phyloP scores from a whole-genome alignment of 768 basidiomycete species.

The Mycena kentingensis region DNA sequence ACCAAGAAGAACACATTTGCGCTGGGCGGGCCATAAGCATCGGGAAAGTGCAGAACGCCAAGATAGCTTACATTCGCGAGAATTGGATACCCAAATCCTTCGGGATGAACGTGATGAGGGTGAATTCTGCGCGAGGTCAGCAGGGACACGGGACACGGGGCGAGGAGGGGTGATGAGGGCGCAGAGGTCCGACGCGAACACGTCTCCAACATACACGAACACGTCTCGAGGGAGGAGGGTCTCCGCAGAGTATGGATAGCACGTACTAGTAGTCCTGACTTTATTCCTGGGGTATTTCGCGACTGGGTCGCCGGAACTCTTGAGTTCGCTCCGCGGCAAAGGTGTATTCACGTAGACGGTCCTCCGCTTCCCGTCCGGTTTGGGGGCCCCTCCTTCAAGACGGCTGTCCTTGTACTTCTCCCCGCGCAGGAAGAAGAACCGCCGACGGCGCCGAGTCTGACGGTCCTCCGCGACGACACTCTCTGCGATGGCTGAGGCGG shows the following conservation, averaged over 20 bases:
- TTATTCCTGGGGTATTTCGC: conserved; percentile 88
- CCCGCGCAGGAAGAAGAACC: conserved; percentile 56
- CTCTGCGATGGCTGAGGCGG: conserved; percentile 87
- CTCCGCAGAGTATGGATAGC: background rate
- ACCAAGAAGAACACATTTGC: conserved; percentile 93
- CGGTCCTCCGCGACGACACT: conserved; percentile 79
- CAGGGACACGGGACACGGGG: too few relatives aligned
- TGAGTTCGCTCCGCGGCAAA: conserved; percentile 64
- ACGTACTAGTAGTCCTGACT: conserved; percentile 84
- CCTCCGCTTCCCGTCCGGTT: conserved; percentile 42
- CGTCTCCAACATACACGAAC: too few relatives aligned
- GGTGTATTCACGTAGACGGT: conserved; percentile 82
- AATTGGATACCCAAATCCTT: conserved; percentile 97
- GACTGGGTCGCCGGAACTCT: conserved; percentile 72
- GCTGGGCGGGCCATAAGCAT: too few relatives aligned
- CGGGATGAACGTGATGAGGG: conserved; percentile 84
- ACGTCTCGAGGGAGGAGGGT: too few relatives aligned
- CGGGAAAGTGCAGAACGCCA: conserved; percentile 34
- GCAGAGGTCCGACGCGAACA: too few relatives aligned
- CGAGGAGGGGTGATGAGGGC: too few relatives aligned
- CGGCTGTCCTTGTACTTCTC: conserved; percentile 39
- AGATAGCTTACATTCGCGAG: conserved; percentile 60
- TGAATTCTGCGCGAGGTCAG: conserved; percentile 67
- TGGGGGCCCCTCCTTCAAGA: background rate
- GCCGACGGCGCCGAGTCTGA: conserved; percentile 57